phyloP scores from a whole-genome alignment of 1,284 basidiomycete species.

The Apiotrichum veenhuisii region DNA sequence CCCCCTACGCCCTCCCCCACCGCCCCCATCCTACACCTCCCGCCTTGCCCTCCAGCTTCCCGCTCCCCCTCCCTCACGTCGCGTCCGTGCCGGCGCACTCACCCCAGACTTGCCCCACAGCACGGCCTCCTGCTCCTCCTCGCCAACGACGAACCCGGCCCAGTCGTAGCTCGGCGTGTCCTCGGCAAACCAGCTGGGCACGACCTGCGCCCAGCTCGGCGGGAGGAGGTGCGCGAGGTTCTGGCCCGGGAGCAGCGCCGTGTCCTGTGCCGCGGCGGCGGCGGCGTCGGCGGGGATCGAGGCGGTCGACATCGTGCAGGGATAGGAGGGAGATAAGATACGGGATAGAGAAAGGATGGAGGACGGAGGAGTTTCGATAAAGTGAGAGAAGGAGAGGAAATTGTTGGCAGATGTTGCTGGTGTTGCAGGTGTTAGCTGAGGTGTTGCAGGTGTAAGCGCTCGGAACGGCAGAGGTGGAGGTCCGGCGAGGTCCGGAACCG shows the following conservation, averaged over 20 bases:
- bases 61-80: too few species aligned
- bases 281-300: not conserved
- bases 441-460: too few species aligned
- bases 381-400: too few species aligned
- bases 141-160: slow-evolving; percentile 95
- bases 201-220: slow-evolving; percentile 80
- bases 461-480: too few species aligned
- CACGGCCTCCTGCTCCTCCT: slow-evolving; percentile 77
- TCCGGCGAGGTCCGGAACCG: too few species aligned
- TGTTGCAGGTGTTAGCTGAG: too few species aligned
- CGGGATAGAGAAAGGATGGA: not conserved
- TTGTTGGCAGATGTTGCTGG: too few species aligned
- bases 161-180: slow-evolving; percentile 97
- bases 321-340: not conserved
- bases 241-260: slow-evolving; percentile 34
- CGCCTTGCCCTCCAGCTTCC: too few species aligned
- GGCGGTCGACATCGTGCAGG: not conserved
- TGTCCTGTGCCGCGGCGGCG: slow-evolving; percentile 4
- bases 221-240: slow-evolving; percentile 67
- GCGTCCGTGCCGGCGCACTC: slow-evolving; percentile 15
- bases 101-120: slow-evolving; percentile 68
- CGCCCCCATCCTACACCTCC: too few species aligned
- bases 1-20: too few species aligned
- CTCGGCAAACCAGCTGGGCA: slow-evolving; percentile 81
- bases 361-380: not conserved